Conservation (phyloP, 768 basidiomycete genomes). For the Neoboletus subvelutipes region DNA sequence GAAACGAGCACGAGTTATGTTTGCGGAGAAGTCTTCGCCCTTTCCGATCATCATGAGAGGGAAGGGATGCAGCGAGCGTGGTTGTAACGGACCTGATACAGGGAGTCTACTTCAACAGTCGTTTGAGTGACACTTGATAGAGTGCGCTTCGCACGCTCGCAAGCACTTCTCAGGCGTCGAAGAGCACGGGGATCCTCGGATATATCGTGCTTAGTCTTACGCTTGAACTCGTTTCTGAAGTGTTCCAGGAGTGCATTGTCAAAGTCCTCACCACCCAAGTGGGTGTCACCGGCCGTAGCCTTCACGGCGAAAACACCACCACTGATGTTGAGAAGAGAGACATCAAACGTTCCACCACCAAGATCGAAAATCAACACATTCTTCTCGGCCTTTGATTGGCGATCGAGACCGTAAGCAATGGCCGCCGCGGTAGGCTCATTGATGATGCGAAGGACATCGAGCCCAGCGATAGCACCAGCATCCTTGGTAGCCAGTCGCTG, state of each 20-base stretch:
- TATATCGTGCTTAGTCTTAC: conserved; percentile 95
- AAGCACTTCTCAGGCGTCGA: conserved; percentile 92
- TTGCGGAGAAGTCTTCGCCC: conserved; percentile 98
- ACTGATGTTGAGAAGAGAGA: conserved; percentile 95
- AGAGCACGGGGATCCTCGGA: conserved; percentile 96
- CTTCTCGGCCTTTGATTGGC: conserved; percentile 91
- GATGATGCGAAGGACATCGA: conserved; percentile 99
- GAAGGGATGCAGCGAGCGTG: neutral
- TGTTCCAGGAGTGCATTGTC: conserved; percentile 97
- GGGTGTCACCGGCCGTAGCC: conserved; percentile 98
- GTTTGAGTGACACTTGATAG: conserved; percentile 98
- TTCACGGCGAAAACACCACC: conserved; percentile 99
- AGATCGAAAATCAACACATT: conserved; percentile 99
- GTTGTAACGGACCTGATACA: conserved; percentile 70
- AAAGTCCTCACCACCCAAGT: conserved; percentile 99
- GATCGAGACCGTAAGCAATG: conserved; percentile 97
- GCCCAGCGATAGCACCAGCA: conserved; percentile 95
- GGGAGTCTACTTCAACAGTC: conserved; percentile 98
- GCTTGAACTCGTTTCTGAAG: conserved; percentile 99
- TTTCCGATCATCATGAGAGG: conserved; percentile 31
- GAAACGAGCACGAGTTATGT: conserved; percentile 99
- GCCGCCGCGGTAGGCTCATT: conserved; percentile 99
- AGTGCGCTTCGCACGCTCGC: conserved; percentile 99
- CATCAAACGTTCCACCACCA: conserved; percentile 99
- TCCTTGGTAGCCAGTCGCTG: conserved; percentile 99